A percentile compares a stretch with the other conserved stretches of the same genome.
phyloP scores from a whole-genome alignment of 1,284 basidiomycete genomes.

The Sanghuangporus weigelae region DNA sequence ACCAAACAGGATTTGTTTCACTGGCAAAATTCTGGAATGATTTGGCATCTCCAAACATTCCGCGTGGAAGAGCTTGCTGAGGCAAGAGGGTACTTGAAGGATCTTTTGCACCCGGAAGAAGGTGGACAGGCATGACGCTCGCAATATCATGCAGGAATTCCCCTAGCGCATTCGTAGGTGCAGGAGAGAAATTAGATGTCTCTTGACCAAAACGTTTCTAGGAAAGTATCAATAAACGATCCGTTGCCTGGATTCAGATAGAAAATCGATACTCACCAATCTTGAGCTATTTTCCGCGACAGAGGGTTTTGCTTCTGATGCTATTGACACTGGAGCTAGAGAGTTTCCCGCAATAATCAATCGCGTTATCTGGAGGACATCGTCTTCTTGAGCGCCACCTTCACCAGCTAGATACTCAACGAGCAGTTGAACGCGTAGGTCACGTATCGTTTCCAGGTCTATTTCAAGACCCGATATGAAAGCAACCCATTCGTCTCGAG shows the following conservation, averaged over 20 bases:
- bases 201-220: conserved; percentile 61
- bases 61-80: conserved; percentile 88
- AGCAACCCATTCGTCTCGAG: conserved; percentile 70
- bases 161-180: conserved; percentile 71
- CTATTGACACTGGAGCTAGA: conserved; percentile 44
- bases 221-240: conserved; percentile 8
- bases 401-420: conserved; percentile 88
- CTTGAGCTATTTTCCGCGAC: conserved; percentile 3
- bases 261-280: neutral
- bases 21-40: conserved; percentile 64
- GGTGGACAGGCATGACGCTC: conserved; percentile 69
- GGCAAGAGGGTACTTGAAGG: conserved; percentile 88
- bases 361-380: conserved; percentile 71
- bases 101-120: conserved; percentile 83
- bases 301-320: neutral
- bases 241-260: neutral
- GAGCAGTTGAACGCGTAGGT: conserved; percentile 75
- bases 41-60: conserved; percentile 79
- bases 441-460: conserved; percentile 54
- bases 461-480: conserved; percentile 80
- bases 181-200: conserved; percentile 58
- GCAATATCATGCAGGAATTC: conserved; percentile 70
- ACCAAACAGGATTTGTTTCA: conserved; percentile 89
- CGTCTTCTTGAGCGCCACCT: conserved; percentile 61
- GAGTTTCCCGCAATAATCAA: conserved; percentile 88